Conservation (phyloP, 768 basidiomycete species). For the Symmetrospora coprosmae region DNA sequence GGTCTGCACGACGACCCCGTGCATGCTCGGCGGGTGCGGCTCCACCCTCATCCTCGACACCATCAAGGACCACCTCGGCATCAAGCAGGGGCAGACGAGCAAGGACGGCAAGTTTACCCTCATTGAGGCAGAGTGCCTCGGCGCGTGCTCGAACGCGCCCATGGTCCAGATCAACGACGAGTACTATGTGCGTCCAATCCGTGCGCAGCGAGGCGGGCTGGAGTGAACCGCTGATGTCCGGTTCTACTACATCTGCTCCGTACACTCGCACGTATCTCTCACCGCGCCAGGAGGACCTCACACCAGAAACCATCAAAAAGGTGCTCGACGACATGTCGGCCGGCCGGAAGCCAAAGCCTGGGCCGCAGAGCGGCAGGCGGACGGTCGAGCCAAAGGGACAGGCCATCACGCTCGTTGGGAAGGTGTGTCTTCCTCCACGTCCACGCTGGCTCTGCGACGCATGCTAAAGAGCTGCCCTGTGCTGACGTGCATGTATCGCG, state of each 20-base stretch:
- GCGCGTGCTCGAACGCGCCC: constrained; percentile 93
- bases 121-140: constrained; percentile 95
- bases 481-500: background rate
- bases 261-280: too few species aligned
- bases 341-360: constrained; percentile 79
- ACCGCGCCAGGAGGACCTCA: constrained; percentile 39
- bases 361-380: constrained; percentile 9
- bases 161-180: constrained; percentile 95
- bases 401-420: constrained; percentile 14
- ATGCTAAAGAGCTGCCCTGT: background rate
- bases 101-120: constrained; percentile 92
- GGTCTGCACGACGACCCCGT: constrained; percentile 97
- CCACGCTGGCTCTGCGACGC: background rate
- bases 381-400: constrained; percentile 6
- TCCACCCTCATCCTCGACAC: constrained; percentile 80
- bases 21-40: constrained; percentile 66
- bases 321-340: constrained; percentile 39
- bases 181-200: constrained; percentile 84
- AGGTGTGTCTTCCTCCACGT: background rate
- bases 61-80: constrained; percentile 62
- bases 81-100: constrained; percentile 61
- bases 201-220: background rate
- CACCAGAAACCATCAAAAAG: constrained; percentile 40
- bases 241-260: background rate
- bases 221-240: constrained; percentile 11